Base-by-base conservation (phyloP, 2,329 filamentous ascomycete genomes). In the Fusarium albosuccineum region DNA sequence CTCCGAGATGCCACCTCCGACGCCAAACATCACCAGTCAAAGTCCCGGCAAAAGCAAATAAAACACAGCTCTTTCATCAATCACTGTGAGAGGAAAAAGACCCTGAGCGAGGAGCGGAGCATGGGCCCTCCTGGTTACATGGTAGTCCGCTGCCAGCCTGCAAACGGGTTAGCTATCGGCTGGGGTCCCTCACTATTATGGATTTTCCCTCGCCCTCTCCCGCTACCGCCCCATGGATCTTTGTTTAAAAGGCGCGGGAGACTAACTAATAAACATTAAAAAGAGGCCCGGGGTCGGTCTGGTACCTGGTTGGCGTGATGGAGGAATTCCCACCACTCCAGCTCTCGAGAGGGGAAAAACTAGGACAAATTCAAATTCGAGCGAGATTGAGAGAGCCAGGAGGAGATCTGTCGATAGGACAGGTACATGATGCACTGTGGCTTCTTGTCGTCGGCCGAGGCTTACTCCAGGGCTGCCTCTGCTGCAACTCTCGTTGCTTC, bases 21-120 rank as follows among this genome's bases (percentile, higher is more conserved):
- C 36, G 40, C 39, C 50, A 52, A 63, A 63, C 40, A 33, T 37
- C 4, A 5, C 30, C 30, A 9, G 30, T 45, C 33, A 40, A 40
- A 40, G 29, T 29, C n/a, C 56, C 49, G 41, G 34, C 52, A 67
- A 62, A 67, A 61, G 64, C 56, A 64, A 60, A 40, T 46, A 50
- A 64, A 60, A 40, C 48, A 50, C 41, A 59, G 42, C 51, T 54
- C 54, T 33, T 30, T 30, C 27, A 34, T 30, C 26, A 48, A 34
- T 30, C 26, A 48, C 22, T 5, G 22, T 22, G 34, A 37, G 34
- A 37, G 34, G 22, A 22, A 22, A 34, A 46, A 49, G 64, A 59
- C 55, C 58, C 44, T 58, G 61, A 60, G 49, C 14, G 17, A 22
- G 14, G 37, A 60, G 49, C 8, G 46, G 50, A 66, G 46, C 62